phyloP scores from a whole-genome alignment of 2,329 filamentous ascomycete species.

The Phaeosphaeriaceae sp. region DNA sequence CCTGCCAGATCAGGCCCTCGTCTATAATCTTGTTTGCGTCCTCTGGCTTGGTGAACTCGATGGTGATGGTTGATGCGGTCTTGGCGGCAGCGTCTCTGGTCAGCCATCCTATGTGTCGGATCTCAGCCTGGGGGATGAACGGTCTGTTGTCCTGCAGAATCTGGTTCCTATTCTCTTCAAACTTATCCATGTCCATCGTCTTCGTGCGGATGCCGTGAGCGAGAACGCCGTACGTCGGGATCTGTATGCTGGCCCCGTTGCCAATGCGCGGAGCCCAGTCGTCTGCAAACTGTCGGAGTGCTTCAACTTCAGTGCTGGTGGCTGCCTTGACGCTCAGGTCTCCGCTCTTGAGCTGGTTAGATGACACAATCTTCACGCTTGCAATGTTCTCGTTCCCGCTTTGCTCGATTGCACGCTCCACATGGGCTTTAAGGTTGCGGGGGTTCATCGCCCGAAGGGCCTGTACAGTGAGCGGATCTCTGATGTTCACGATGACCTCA shows the following conservation, averaged over 20 bases:
- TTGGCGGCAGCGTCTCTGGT: too few species aligned
- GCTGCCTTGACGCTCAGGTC: constrained; percentile 24
- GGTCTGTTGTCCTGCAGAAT: too few species aligned
- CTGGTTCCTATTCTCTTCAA: too few species aligned
- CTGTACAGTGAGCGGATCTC: constrained; percentile 19
- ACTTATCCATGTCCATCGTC: too few species aligned
- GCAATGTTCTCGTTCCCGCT: constrained; percentile 24
- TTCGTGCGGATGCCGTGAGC: too few species aligned
- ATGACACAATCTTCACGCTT: constrained; percentile 20
- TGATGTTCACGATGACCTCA: constrained; percentile 25
- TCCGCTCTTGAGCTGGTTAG: constrained; percentile 28
- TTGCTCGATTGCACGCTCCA: constrained; percentile 20
- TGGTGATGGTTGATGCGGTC: too few species aligned
- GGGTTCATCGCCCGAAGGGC: constrained; percentile 20
- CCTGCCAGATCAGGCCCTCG: too few species aligned
- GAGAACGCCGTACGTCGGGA: too few species aligned
- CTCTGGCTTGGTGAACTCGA: too few species aligned
- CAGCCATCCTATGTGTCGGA: too few species aligned
- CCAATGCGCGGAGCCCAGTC: constrained; percentile 18
- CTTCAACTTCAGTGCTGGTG: constrained; percentile 16
- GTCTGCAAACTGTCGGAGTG: constrained; percentile 19
- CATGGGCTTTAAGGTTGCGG: constrained; percentile 19
- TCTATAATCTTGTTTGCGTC: too few species aligned
- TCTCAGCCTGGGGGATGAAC: too few species aligned
- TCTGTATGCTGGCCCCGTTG: constrained; percentile 8